These are phyloP conservation scores for Paramecium octaurelia DNA, from an alignment of 73 alveolate species.

Conservation along the genomic window DNA sequence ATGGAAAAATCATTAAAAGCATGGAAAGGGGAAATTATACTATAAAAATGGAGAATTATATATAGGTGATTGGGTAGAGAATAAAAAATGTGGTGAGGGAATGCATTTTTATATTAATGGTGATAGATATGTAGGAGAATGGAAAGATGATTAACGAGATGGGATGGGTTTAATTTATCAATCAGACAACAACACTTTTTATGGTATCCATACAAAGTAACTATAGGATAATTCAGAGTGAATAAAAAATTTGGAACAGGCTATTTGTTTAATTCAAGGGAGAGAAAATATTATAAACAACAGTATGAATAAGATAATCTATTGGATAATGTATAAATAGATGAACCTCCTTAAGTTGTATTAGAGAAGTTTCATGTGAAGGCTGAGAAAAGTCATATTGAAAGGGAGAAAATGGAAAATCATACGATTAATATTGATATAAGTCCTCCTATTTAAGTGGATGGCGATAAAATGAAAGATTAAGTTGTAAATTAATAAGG, in stretches of 20 bases:
- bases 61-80: conserved; percentile 63
- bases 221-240: not conserved
- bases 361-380: not conserved
- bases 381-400: not conserved
- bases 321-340: not conserved
- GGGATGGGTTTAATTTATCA: conserved; percentile 41
- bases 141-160: conserved; percentile 53
- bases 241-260: not conserved
- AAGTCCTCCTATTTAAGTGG: not conserved
- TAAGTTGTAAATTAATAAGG: not conserved
- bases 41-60: conserved; percentile 56
- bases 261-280: not conserved
- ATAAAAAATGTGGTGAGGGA: conserved; percentile 63
- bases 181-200: conserved; percentile 2
- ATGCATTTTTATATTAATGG: conserved; percentile 39
- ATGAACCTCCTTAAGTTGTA: not conserved
- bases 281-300: conserved; percentile 3
- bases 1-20: not conserved
- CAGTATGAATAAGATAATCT: not conserved
- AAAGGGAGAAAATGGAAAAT: not conserved
- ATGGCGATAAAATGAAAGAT: not conserved
- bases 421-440: not conserved
- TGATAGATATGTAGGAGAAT: conserved; percentile 59
- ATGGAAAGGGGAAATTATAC: conserved; percentile 6
- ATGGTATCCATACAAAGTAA: not conserved